Evolutionary conservation across 306 rosid species (phyloP).

Genomic region (Cucurbita maxima): DNA sequence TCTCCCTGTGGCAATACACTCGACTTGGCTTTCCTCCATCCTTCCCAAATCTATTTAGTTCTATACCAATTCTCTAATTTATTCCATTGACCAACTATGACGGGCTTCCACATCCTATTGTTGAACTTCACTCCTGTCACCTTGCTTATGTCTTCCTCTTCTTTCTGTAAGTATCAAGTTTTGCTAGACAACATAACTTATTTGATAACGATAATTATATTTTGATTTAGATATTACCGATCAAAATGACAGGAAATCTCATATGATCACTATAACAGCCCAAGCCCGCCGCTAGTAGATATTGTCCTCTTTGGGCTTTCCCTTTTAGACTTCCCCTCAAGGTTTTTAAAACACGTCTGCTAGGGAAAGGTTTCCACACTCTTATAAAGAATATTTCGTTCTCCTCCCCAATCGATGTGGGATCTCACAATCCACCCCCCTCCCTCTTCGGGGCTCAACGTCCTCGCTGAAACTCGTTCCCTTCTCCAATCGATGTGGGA

Average conservation of each 20-base stretch:
- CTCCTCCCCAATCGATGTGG: no score
- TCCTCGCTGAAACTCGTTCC: no score
- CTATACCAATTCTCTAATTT: not conserved
- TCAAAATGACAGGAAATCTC: not conserved
- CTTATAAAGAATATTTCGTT: no score
- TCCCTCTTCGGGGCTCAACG: no score
- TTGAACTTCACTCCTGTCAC: not conserved
- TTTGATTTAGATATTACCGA: not conserved
- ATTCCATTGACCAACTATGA: not conserved
- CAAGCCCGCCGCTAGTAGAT: no score
- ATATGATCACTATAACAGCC: not conserved
- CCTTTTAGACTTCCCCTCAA: no score
- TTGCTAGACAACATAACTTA: not conserved
- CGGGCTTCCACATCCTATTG: not conserved
- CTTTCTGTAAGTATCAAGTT: not conserved
- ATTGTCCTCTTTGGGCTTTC: no score
- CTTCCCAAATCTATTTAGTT: not conserved
- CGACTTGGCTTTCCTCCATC: not conserved
- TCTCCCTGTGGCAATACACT: not conserved
- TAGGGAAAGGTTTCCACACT: no score
- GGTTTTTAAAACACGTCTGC: no score
- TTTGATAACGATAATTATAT: not conserved
- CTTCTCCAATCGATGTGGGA: no score
- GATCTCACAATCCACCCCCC: no score
- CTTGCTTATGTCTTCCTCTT: not conserved